Evolutionary conservation across 257 asterid genomes (phyloP).

Genomic region (Prunella vulgaris): DNA sequence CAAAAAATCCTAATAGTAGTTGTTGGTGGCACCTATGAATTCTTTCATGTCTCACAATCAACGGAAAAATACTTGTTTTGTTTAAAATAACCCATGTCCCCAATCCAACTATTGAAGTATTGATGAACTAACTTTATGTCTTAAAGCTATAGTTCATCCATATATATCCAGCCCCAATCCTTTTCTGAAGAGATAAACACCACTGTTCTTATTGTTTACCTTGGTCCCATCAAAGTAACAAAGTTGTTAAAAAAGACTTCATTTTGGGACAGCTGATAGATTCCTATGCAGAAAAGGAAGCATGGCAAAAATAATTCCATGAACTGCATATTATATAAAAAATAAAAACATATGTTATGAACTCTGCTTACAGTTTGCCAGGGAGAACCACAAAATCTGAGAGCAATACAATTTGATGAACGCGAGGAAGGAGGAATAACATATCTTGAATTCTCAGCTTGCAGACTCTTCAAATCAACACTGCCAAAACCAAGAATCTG

Average conservation of each 20-base stretch:
- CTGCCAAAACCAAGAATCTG: slow-evolving; percentile 66
- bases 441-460: slow-evolving; percentile 67
- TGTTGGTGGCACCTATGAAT: not conserved
- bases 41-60: not conserved
- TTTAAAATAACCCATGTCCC: not conserved
- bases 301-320: not conserved
- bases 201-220: not conserved
- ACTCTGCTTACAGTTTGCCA: slow-evolving; percentile 49
- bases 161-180: not conserved
- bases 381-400: slow-evolving; percentile 56
- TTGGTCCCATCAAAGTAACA: not conserved
- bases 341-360: not conserved
- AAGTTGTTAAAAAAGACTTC: not conserved
- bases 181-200: not conserved
- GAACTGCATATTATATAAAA: not conserved
- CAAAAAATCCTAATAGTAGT: not conserved
- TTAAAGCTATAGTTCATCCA: not conserved
- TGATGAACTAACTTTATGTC: not conserved
- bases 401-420: slow-evolving; percentile 72
- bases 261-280: not conserved
- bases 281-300: not conserved
- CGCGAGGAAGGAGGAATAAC: slow-evolving; percentile 75
- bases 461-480: slow-evolving; percentile 88
- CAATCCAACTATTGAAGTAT: not conserved
- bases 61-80: too few relatives aligned